phyloP scores from a whole-genome alignment of 371 early-diverging fungal species.

The Aphelidium insulamus region DNA sequence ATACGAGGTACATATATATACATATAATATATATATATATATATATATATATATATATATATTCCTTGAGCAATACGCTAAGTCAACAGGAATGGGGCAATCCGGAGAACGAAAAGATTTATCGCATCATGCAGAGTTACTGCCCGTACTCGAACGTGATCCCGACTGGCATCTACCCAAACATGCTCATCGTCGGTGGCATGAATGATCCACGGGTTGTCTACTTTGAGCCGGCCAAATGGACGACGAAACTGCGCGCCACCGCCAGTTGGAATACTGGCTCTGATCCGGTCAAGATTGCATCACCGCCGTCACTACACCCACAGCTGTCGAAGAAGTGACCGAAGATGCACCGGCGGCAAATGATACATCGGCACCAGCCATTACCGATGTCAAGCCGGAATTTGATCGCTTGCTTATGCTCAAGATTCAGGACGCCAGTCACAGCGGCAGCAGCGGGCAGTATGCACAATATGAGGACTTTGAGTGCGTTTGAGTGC shows the following conservation, averaged over 20 bases:
- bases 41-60: neutral
- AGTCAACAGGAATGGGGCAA: constrained; percentile 19
- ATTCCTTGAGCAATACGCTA: neutral
- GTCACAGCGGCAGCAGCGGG: constrained; percentile 29
- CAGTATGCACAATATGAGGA: constrained; percentile 29
- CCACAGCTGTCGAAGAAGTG: no score
- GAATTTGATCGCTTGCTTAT: constrained; percentile 11
- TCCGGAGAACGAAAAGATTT: constrained; percentile 14
- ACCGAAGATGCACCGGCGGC: no score
- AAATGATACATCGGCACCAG: no score
- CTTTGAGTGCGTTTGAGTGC: constrained; percentile 29
- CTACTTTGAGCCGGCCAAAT: constrained; percentile 35
- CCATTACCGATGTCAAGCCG: constrained; percentile 1
- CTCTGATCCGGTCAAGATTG: no score
- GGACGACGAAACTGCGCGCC: constrained; percentile 26
- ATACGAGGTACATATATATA: no score
- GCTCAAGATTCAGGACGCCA: constrained; percentile 24
- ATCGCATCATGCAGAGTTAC: constrained; percentile 17
- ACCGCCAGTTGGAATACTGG: no score
- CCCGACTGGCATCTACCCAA: constrained; percentile 14
- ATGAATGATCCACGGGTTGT: constrained; percentile 36
- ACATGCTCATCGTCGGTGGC: constrained; percentile 30
- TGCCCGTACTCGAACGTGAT: constrained; percentile 17
- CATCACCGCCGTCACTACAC: no score
- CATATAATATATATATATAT: no score